Evolutionary conservation across 306 rosid species (phyloP), one percentile per base, ranked within the genome.

Genomic region (Hippophae rhamnoides): DNA sequence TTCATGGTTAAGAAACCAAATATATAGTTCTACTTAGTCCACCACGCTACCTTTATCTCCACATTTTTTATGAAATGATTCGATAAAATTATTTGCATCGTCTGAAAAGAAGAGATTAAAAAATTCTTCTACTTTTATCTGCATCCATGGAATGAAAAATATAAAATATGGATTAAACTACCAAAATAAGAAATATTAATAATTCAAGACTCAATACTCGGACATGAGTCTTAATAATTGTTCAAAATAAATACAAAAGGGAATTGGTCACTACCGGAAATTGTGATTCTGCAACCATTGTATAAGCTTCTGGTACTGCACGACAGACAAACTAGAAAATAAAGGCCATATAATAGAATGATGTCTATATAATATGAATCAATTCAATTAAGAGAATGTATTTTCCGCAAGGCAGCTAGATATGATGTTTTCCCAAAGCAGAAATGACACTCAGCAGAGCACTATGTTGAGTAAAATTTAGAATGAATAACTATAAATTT

Each of bases 81-180:
- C 83, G 0, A 52, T 59, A 76, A 88, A 92, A 68, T 52, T 67
- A 75, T 69, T 72, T 53, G 84, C 84, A 48, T 74, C 79, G 26
- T 92, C 95, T 47, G 93, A 84, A 75, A 84, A 86, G 65, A 83
- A 88, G 61, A 78, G 78, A 73, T 57, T 77, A 75, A 88, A 88
- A 76, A 92, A 88, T 64, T 82, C 96, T 66, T 84, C 96, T 43
- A 82, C 94, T 78, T 66, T 84, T 75, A 88, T 80, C 99, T 88
- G 95, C 85, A 83, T 66, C 53, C 71, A 73, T 52, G 70, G 70
- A 71, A 54, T 57, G n/a, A 49, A 58, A 57, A 27, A 52, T 74
- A 57, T 50, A 48, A 53, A 57, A 63, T 66, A 41, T 60, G 44
- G 57, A 43, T 53, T 31, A 31, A 31, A 31, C 5, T 31, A 31